These are phyloP conservation scores for Sclerotinia minor DNA, from an alignment of 2,329 filamentous ascomycete species.

Conservation along the genomic window DNA sequence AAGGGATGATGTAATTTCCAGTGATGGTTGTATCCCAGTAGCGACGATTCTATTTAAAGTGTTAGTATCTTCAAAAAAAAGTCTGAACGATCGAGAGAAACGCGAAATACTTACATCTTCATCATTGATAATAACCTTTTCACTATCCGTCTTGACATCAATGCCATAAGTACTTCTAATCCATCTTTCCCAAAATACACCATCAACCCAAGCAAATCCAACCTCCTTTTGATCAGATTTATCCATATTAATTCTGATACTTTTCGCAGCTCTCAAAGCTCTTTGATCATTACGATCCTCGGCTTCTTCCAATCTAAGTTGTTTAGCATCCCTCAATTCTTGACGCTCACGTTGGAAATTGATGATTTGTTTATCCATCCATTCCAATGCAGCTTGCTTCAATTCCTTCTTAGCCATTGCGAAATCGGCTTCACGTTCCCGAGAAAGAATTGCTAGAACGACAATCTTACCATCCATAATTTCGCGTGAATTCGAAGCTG, in stretches of 20 bases:
- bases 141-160: constrained; percentile 76
- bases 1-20: constrained; percentile 85
- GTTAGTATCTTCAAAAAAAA: constrained; percentile 18
- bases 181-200: constrained; percentile 97
- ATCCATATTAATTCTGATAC: constrained; percentile 87
- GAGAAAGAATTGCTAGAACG: constrained; percentile 85
- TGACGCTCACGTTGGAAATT: constrained; percentile 91
- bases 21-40: constrained; percentile 95
- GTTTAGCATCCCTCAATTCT: constrained; percentile 90
- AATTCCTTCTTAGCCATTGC: constrained; percentile 78
- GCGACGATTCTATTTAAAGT: constrained; percentile 68
- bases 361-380: constrained; percentile 95
- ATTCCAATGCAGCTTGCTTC: constrained; percentile 93
- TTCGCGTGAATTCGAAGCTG: constrained; percentile 84
- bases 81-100: background rate
- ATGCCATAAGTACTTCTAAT: constrained; percentile 92
- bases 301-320: constrained; percentile 92
- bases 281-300: constrained; percentile 90
- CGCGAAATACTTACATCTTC: constrained; percentile 72
- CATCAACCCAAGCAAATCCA: constrained; percentile 95
- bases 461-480: constrained; percentile 95
- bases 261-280: constrained; percentile 82
- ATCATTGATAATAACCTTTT: constrained; percentile 94
- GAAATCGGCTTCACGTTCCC: constrained; percentile 78
- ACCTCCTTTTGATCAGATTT: constrained; percentile 85